These are phyloP conservation scores for Wallacemonas rigidus DNA, from an alignment of 208 protist species.

Conservation along the genomic window DNA sequence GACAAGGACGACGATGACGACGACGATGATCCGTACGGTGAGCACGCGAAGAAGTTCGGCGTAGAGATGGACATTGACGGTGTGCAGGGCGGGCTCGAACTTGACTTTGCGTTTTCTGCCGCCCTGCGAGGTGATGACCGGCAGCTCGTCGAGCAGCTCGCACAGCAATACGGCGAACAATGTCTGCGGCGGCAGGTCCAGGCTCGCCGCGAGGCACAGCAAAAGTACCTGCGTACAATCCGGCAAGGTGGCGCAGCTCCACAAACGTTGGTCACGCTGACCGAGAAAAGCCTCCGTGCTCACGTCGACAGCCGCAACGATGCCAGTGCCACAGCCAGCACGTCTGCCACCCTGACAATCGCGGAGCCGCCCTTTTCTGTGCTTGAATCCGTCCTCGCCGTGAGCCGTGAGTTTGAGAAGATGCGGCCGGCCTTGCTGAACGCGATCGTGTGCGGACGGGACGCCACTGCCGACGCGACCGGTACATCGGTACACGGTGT, in stretches of 20 bases:
- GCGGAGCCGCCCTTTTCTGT: constrained; percentile 52
- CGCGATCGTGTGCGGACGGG: not conserved
- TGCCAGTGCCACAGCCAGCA: not conserved
- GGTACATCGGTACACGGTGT: too few species aligned
- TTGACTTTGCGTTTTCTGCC: constrained; percentile 38
- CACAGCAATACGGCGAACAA: constrained; percentile 38
- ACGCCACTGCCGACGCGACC: not conserved
- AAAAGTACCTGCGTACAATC: not conserved
- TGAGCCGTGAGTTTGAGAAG: constrained; percentile 79
- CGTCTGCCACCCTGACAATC: not conserved
- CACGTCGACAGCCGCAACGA: not conserved
- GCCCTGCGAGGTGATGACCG: constrained; percentile 47
- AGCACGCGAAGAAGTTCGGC: constrained; percentile 13
- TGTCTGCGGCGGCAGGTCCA: constrained; percentile 11
- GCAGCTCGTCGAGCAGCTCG: constrained; percentile 56
- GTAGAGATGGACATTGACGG: constrained; percentile 14
- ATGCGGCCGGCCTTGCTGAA: constrained; percentile 29
- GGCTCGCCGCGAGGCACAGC: constrained; percentile 5
- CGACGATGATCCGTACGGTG: not conserved
- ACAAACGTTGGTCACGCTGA: constrained; percentile 1
- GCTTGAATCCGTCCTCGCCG: constrained; percentile 68
- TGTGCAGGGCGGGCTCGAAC: not conserved
- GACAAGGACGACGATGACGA: constrained; percentile 2
- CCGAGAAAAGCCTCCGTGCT: not conserved
- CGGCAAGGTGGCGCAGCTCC: not conserved